phyloP scores from a whole-genome alignment of 2,329 filamentous ascomycete species.

The Kalmusia sp. region DNA sequence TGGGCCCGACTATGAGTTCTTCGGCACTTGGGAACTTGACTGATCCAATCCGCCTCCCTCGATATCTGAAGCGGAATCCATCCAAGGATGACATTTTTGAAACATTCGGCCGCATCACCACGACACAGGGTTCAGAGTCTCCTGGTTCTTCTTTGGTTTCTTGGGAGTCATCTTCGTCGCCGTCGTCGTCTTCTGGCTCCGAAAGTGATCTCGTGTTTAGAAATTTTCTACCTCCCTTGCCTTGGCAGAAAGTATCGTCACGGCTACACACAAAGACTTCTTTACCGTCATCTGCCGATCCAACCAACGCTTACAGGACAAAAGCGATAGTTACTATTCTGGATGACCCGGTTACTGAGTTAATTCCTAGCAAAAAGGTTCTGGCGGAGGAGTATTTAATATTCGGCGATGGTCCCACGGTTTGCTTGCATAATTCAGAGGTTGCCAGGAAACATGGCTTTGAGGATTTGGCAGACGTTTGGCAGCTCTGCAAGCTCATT shows the following conservation, averaged over 20 bases:
- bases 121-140: conserved; percentile 32
- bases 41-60: conserved; percentile 36
- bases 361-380: conserved; percentile 79
- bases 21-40: conserved; percentile 19
- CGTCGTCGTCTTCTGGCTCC: conserved; percentile 45
- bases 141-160: conserved; percentile 37
- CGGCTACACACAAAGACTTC: conserved; percentile 63
- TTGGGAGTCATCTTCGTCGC: conserved; percentile 47
- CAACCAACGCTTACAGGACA: conserved; percentile 46
- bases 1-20: conserved; percentile 53
- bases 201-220: conserved; percentile 51
- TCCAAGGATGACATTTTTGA: conserved; percentile 64
- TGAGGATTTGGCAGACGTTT: conserved; percentile 78
- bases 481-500: conserved; percentile 81
- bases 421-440: conserved; percentile 83
- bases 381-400: conserved; percentile 83
- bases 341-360: conserved; percentile 63
- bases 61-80: conserved; percentile 29
- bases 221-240: conserved; percentile 56
- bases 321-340: conserved; percentile 79
- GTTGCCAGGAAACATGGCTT: conserved; percentile 76
- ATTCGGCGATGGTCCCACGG: conserved; percentile 79
- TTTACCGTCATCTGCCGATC: conserved; percentile 41
- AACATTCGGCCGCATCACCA: conserved; percentile 62
- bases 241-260: conserved; percentile 60